Base-by-base conservation (phyloP, 495 filamentous ascomycete genomes). In the Xylaria grammica region DNA sequence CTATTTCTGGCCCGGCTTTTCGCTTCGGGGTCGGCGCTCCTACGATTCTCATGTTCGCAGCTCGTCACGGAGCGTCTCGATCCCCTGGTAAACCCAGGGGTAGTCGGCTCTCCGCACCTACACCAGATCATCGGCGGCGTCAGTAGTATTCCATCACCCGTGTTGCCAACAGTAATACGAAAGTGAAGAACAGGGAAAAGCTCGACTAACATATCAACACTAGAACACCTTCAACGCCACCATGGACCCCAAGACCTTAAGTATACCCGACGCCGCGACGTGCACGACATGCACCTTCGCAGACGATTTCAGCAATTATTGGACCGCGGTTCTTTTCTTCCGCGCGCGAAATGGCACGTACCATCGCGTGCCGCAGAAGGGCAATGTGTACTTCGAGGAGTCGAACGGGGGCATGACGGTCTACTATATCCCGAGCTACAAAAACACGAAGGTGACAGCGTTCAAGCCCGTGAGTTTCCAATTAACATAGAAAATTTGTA, bases 301-400 rank as follows among this genome's bases (percentile, higher is more conserved):
- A 24, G 75, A 78, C 34, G 75, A 78, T 48, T 72, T 78, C 44
- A 77, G 74, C 42, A 81, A 81, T 65, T 77, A 77, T 60, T 77
- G 72, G 74, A 76, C 74, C 0, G 72, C 74, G 0, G 66, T 71
- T 13, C 55, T 76, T 46, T 76, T 72, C 53, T 77, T 74, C 64
- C 69, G 66, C 9, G 72, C 75, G 3, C 67, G 67, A 1, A 77
- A 77, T 55, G 75, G 74, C 26, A 75, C 62, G 9, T 76, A 75
- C 57, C 68, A 67, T 52, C 68, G 72, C 3, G 70, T 72, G 13
- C 72, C 56, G 9, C 76, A 77, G 42, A 74, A 70, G 54, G 75
- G 72, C 30, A 77, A 78, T 46, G 69, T 69, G 2, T 73, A 73
- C 34, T 72, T 78, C 48, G 73, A 78, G 30, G 66, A 71, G 27